Evolutionary conservation across 768 basidiomycete genomes (phyloP).

Genomic region (Hericium rajendrae): DNA sequence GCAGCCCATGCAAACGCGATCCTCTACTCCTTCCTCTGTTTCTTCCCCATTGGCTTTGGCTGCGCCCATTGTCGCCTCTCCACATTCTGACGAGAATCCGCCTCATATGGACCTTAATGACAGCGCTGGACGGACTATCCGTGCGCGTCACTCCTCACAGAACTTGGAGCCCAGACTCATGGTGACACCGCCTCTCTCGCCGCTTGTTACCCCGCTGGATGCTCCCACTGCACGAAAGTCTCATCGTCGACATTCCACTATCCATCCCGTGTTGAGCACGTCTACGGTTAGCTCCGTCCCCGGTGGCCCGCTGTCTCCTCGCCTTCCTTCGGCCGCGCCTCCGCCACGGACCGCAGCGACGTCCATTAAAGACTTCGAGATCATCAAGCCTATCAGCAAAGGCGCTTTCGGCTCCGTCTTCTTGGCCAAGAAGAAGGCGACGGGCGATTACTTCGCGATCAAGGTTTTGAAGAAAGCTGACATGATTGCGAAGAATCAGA

Average conservation of each 20-base stretch:
- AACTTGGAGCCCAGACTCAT: slow-evolving; percentile 42
- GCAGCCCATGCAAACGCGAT: slow-evolving; percentile 52
- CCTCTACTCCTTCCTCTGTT: slow-evolving; percentile 82
- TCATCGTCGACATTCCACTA: slow-evolving; percentile 58
- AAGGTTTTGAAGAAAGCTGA: slow-evolving; percentile 99
- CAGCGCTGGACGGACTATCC: slow-evolving; percentile 33
- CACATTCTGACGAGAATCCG: slow-evolving; percentile 47
- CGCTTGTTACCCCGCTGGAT: slow-evolving; percentile 53
- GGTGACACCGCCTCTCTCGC: slow-evolving; percentile 52
- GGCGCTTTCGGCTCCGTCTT: slow-evolving; percentile 99
- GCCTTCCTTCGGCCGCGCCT: slow-evolving; percentile 71
- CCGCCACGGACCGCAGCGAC: slow-evolving; percentile 72
- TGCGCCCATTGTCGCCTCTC: slow-evolving; percentile 70
- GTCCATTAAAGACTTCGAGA: slow-evolving; percentile 97
- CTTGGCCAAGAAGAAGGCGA: slow-evolving; percentile 94
- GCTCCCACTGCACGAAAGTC: slow-evolving; percentile 38
- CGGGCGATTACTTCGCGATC: slow-evolving; percentile 98
- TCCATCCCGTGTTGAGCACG: slow-evolving; percentile 40
- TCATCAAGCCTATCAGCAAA: slow-evolving; percentile 98
- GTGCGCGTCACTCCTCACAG: slow-evolving; percentile 55
- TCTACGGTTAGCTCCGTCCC: slow-evolving; percentile 45
- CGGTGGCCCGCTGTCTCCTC: slow-evolving; percentile 67
- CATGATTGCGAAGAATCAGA: slow-evolving; percentile 99
- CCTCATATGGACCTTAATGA: slow-evolving; percentile 65
- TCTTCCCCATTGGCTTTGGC: slow-evolving; percentile 83